Conservation (phyloP, 1,284 basidiomycete genomes). For the Austropuccinia psidii region DNA sequence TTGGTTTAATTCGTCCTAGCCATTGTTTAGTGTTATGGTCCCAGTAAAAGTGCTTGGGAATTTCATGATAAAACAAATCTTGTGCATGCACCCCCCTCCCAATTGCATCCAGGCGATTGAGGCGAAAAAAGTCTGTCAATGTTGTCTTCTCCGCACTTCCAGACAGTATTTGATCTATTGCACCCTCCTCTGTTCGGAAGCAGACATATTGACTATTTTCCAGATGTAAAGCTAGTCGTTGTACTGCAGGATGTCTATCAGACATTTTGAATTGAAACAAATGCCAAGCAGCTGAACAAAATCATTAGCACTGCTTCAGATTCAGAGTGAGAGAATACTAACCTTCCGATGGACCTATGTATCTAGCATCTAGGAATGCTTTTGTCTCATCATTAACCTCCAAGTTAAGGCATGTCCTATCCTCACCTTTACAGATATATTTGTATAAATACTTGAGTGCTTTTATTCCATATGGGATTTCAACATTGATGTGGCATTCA, state of each 20-base stretch:
- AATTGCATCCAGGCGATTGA: neutral
- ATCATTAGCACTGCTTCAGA: neutral
- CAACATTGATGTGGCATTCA: constrained; percentile 54
- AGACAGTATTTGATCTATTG: neutral
- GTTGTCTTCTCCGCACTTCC: neutral
- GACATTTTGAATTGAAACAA: neutral
- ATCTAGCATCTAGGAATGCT: neutral
- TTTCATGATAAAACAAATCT: neutral
- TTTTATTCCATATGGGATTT: constrained; percentile 46
- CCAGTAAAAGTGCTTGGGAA: neutral
- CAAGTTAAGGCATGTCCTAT: constrained; percentile 46
- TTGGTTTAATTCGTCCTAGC: too few relatives aligned
- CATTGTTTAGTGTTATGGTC: constrained; percentile 38
- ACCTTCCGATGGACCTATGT: constrained; percentile 15
- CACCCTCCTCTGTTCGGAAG: neutral
- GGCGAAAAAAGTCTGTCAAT: neutral
- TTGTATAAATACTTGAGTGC: constrained; percentile 53
- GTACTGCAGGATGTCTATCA: neutral
- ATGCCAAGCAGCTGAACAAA: constrained; percentile 41
- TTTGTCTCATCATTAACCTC: neutral
- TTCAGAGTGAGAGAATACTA: neutral
- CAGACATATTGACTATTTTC: neutral
- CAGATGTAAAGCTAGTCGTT: neutral
- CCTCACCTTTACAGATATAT: constrained; percentile 53
- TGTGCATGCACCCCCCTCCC: neutral